Base-by-base conservation (phyloP, 768 basidiomycete species). In the Neoboletus subvelutipes region DNA sequence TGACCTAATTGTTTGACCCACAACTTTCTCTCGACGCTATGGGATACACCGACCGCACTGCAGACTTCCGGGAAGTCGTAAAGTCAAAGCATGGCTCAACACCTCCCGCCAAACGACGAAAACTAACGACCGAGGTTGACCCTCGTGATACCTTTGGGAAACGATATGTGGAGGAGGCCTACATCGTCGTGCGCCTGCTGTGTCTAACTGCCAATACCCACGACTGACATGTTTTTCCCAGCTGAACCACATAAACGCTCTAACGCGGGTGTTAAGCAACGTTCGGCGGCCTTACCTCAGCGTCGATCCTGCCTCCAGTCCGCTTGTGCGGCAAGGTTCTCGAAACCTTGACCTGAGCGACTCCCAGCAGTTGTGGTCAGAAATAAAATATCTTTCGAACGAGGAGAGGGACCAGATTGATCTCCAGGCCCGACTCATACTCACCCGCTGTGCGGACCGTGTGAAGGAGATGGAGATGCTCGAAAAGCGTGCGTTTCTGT, bases 371-470 rank as follows among this genome's bases (percentile, higher is more conserved):
- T 75, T 78, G 45, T 91, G 88, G 88, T 71, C 79, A 18, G 80
- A 81, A 51, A 77, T 92, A 50, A 83, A 82, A 59, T 77, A 87
- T 65, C 80, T 99, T 7, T 85, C 85, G 10, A 94, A 98, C 67
- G 85, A 92, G 60, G 95, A 99, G 71, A 80, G 95, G 58, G 95
- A 98, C 74, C 93, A 97, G 75, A 91, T 99, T 52, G 97, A 99
- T 78, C 75, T 94, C 58, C 90, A 96, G 69, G 89, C 92, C 33
- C 87, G 90, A 62, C 81, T 93, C 64, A 88, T 97, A 53, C 77
- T 98, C 48, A 82, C 86, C 49, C 83, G 87, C 52, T 97, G 94
- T 75, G 85, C 92, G 33, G 90, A 95, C 61, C 79, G 91, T 63
- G 88, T 98, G 9, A 87, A 85, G 63, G 84, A 88, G 71, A 85